Conservation (phyloP, 176 grass and related monocot genomes). For the Carex littledalei region DNA sequence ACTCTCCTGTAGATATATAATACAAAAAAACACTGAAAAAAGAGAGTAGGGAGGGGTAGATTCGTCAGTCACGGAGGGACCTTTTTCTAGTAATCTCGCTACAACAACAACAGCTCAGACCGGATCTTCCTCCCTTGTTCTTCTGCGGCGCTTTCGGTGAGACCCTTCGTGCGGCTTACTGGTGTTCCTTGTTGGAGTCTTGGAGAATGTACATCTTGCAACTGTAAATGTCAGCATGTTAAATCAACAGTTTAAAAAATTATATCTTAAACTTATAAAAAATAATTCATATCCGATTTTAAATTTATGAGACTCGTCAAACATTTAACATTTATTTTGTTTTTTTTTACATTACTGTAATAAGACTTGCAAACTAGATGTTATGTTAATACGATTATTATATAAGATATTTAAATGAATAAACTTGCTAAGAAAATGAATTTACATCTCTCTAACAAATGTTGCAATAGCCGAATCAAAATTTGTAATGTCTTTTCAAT, state of each 20-base stretch:
- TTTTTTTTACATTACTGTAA: not conserved
- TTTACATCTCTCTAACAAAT: too few species aligned
- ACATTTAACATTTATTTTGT: too few species aligned
- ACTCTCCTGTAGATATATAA: slow-evolving; percentile 5
- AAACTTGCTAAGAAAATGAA: too few species aligned
- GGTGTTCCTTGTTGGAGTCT: not conserved
- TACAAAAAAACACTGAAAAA: not conserved
- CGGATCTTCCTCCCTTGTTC: slow-evolving; percentile 11
- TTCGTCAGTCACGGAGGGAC: slow-evolving; percentile 9
- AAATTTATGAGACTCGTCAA: too few species aligned
- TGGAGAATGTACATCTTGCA: not conserved
- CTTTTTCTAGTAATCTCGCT: slow-evolving; percentile 17
- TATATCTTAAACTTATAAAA: too few species aligned
- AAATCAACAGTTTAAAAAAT: too few species aligned
- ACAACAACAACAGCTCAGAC: slow-evolving; percentile 14
- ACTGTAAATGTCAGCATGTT: not conserved
- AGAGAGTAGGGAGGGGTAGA: not conserved
- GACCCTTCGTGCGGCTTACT: not conserved
- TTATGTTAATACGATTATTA: too few species aligned
- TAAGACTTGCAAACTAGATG: not conserved
- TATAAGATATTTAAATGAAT: too few species aligned
- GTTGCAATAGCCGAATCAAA: too few species aligned
- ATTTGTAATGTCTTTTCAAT: too few species aligned
- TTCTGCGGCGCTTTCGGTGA: not conserved
- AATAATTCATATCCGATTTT: too few species aligned